These are phyloP conservation scores for Pythium aquatile DNA, from an alignment of 352 stramenopile species.

Conservation along the genomic window DNA sequence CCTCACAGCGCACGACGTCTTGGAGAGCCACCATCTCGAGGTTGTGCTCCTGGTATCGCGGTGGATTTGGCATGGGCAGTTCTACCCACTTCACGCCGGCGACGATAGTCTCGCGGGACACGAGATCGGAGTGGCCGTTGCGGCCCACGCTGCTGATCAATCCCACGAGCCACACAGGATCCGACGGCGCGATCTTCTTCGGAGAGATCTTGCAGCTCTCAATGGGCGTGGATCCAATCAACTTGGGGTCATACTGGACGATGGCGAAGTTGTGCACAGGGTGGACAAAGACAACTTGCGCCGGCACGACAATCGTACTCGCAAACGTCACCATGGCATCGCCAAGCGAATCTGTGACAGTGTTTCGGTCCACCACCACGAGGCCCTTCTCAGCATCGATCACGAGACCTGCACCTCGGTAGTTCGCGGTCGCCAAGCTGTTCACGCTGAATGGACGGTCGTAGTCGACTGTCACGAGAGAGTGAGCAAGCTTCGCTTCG, in stretches of 20 bases:
- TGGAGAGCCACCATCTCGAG: constrained; percentile 86
- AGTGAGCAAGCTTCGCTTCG: constrained; percentile 80
- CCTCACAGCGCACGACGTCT: constrained; percentile 79
- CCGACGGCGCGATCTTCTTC: constrained; percentile 58
- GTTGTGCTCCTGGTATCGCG: constrained; percentile 87
- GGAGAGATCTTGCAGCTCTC: constrained; percentile 72
- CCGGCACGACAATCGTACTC: constrained; percentile 87
- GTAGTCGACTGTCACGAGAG: constrained; percentile 83
- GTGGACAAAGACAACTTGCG: constrained; percentile 90
- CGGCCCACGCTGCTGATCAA: constrained; percentile 81
- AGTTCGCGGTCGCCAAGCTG: constrained; percentile 83
- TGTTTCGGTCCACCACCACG: constrained; percentile 92
- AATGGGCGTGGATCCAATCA: constrained; percentile 82
- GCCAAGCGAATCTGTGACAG: constrained; percentile 85
- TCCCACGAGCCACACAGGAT: constrained; percentile 84
- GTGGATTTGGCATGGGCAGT: constrained; percentile 76
- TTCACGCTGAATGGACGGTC: constrained; percentile 86
- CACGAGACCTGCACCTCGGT: constrained; percentile 85
- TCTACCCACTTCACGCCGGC: constrained; percentile 86
- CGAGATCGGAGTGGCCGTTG: constrained; percentile 76
- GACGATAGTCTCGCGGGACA: constrained; percentile 84
- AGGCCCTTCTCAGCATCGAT: constrained; percentile 86
- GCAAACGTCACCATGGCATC: constrained; percentile 90
- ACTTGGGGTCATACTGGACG: constrained; percentile 88
- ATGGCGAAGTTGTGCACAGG: constrained; percentile 93